These are phyloP conservation scores for Apiosordaria backusii DNA, from an alignment of 495 filamentous ascomycete species.

Conservation along the genomic window DNA sequence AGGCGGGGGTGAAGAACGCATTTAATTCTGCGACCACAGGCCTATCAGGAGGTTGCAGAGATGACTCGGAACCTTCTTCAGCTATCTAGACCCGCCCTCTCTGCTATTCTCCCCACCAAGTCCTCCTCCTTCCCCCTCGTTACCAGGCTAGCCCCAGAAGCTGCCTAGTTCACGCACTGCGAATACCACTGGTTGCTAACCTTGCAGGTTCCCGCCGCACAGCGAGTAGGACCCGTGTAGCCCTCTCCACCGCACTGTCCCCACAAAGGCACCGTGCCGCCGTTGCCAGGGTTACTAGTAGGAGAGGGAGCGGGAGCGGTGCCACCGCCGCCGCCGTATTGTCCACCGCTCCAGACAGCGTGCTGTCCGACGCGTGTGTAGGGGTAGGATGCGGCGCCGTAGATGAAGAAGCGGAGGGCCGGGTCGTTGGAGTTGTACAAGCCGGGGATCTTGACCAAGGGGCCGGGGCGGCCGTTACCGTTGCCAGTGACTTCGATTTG, in stretches of 20 bases:
- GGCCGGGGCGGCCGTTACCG: conserved; percentile 39
- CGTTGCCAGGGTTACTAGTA: conserved; percentile 4
- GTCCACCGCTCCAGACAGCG: conserved; percentile 15
- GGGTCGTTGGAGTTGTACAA: conserved; percentile 43
- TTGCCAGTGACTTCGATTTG: conserved; percentile 47
- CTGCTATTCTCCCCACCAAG: no score
- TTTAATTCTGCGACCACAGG: no score
- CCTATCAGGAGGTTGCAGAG: no score
- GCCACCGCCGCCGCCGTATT: conserved; percentile 5
- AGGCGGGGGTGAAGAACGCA: no score
- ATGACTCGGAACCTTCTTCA: no score
- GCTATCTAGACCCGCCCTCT: no score
- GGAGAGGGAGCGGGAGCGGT: conserved; percentile 1
- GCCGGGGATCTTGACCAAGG: conserved; percentile 46
- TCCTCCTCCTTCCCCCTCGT: no score
- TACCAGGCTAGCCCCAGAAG: no score
- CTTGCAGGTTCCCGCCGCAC: conserved; percentile 14
- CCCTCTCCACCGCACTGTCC: conserved; percentile 19
- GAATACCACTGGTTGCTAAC: conserved; percentile 17
- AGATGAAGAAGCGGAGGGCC: conserved; percentile 32
- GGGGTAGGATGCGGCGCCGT: conserved; percentile 11
- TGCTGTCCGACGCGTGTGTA: conserved; percentile 16
- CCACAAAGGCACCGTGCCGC: conserved; percentile 7
- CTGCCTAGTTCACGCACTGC: conserved; percentile 15
- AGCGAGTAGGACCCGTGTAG: conserved; percentile 11